A percentile compares a stretch with the other conserved stretches of the same genome.
Conservation (phyloP, 2,329 filamentous ascomycete species). For the Aspergillus sp. region DNA sequence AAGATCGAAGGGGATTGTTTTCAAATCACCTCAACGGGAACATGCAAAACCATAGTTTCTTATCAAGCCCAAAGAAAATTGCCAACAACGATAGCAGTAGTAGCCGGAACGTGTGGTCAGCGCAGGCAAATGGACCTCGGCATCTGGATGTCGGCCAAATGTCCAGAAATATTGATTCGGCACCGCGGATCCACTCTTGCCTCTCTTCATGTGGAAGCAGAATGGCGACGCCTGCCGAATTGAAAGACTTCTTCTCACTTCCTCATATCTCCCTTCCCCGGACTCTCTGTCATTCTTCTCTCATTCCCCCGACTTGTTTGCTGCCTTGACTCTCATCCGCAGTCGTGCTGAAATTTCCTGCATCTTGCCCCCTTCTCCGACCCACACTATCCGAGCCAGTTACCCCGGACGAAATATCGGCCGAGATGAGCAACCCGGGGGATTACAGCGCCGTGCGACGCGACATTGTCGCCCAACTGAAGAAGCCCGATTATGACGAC, state of each 20-base stretch:
- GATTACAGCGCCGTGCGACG: slow-evolving; percentile 53
- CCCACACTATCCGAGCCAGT: slow-evolving; percentile 2
- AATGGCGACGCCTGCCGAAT: slow-evolving; percentile 17
- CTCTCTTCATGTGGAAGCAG: slow-evolving; percentile 30
- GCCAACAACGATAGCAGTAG: neutral
- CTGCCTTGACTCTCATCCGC: neutral
- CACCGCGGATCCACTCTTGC: slow-evolving; percentile 29
- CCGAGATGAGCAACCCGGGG: slow-evolving; percentile 36
- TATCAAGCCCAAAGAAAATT: no score
- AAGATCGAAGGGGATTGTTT: no score
- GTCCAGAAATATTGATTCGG: slow-evolving; percentile 18
- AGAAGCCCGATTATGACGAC: slow-evolving; percentile 65
- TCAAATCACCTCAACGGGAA: no score
- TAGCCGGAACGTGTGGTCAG: neutral
- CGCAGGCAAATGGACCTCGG: slow-evolving; percentile 27
- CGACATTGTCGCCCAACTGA: slow-evolving; percentile 54
- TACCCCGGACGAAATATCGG: slow-evolving; percentile 22
- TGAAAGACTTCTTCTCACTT: slow-evolving; percentile 4
- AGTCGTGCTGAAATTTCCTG: neutral
- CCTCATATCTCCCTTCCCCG: slow-evolving; percentile 2
- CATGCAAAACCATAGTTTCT: neutral
- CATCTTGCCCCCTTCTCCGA: neutral
- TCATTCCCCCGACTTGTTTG: neutral
- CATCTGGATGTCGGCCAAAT: slow-evolving; percentile 22
- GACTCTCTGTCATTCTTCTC: slow-evolving; percentile 6